Conservation (phyloP, 768 basidiomycete species). For the Cystobasidium ongulense region DNA sequence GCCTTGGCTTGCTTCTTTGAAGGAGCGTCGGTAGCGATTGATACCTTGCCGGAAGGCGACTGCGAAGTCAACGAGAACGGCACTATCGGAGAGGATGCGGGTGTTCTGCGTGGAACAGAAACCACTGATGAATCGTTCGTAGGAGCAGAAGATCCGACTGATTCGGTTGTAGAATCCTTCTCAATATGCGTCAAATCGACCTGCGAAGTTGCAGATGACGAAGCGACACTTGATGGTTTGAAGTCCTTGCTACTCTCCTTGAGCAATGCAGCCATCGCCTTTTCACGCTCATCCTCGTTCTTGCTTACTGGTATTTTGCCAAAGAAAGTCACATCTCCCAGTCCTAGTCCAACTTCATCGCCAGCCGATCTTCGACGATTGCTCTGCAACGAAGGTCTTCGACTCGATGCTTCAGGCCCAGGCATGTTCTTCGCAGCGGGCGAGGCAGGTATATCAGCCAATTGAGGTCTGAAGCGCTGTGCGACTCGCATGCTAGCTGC, state of each 20-base stretch:
- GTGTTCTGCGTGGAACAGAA: background rate
- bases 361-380: conserved; percentile 9
- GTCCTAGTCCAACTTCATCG: conserved; percentile 16
- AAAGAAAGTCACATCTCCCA: conserved; percentile 23
- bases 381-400: conserved; percentile 19
- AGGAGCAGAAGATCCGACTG: background rate
- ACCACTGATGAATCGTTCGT: background rate
- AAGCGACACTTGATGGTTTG: background rate
- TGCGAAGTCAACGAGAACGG: background rate
- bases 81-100: background rate
- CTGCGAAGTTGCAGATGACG: background rate
- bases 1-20: background rate
- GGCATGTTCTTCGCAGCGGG: conserved; percentile 3
- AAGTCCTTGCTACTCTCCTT: conserved; percentile 8
- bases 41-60: background rate
- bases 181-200: background rate
- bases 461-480: conserved; percentile 2
- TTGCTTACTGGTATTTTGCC: conserved; percentile 28
- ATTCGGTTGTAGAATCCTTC: background rate
- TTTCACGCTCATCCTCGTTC: background rate
- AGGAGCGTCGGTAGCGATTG: background rate
- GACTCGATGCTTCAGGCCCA: background rate
- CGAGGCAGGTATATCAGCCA: conserved; percentile 20
- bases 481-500: background rate
- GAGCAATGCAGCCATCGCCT: conserved; percentile 20